Evolutionary conservation across 1,284 basidiomycete genomes (phyloP), one percentile per base, ranked within the genome.

Genomic region (Megacollybia platyphylla): DNA sequence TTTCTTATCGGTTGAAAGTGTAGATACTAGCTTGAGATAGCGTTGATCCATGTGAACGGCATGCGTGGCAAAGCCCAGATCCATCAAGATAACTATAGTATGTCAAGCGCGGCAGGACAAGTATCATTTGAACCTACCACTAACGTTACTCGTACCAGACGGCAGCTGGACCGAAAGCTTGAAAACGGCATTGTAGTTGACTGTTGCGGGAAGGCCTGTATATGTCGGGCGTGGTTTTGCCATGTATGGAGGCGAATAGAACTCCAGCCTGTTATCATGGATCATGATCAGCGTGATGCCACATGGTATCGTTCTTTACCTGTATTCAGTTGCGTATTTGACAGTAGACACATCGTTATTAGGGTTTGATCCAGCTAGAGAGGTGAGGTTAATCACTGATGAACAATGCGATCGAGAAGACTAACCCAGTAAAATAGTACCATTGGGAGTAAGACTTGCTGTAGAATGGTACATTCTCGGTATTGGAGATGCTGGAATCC

Each of bases 1-100:
- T 40, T 54, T 53, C 38, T 48, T 48, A 41, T 65, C 60, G 18
- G 34, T 5, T 8, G 50, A 51, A 1, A 59, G 43, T 5, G 55
- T 52, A 3, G 54, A 52, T 9, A 34, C 35, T 10, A 76, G 63
- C 43, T 68, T 65, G 35, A 76, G 70, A 30, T 68, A 55, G 6
- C 71, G 67, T 8, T 60, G 59, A 51, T 71, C 70, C 50, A 71
- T 65, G 47, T 71, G 70, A 8, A 70, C 64, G 17, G 63, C 64
- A 48, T 72, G 70, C 2, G 70, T 71, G n/a, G 67, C 62, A 48
- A 61, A 73, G 7, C 71, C 72, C 31, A 71, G 57, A 48, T 73
- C 71, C 60, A 73, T 70, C 2, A 72, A 50, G 2, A 62, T 58
- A 7, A 70, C 67, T 67, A 9, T 40, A 32, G 15, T 24, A 15